Conservation (phyloP, 768 basidiomycete genomes). For the Tulasnella sp. region DNA sequence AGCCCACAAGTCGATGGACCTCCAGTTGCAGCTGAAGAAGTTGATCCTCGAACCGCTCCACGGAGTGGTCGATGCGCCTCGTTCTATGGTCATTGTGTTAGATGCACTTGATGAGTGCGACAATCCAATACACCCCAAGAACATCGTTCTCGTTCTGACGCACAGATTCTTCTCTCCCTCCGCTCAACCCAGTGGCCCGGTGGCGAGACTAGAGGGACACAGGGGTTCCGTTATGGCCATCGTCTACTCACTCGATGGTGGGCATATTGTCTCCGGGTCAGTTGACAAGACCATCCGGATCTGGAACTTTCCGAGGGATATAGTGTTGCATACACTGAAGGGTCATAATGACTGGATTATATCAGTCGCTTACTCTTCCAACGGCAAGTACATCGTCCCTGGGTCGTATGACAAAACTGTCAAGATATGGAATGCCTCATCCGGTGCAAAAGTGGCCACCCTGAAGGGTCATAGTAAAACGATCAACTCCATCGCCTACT, state of each 20-base stretch:
- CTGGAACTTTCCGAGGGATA: neutral
- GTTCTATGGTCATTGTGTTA: conserved; percentile 26
- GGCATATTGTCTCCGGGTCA: no score
- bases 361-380: neutral
- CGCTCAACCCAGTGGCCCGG: no score
- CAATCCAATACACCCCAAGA: neutral
- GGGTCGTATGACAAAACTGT: neutral
- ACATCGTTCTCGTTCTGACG: conserved; percentile 22
- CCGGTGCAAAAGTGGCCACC: neutral
- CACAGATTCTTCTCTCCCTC: conserved; percentile 20
- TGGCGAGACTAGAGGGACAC: no score
- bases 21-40: no score
- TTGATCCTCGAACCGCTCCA: conserved; percentile 19
- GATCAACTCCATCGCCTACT: neutral
- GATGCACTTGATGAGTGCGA: conserved; percentile 33
- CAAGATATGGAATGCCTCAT: neutral
- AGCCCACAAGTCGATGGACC: no score
- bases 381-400: neutral
- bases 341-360: neutral
- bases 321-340: neutral
- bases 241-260: no score
- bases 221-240: no score
- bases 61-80: neutral
- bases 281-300: neutral
- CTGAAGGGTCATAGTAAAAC: neutral